A percentile compares a stretch with the other conserved stretches of the same genome.
phyloP scores from a whole-genome alignment of 2,329 filamentous ascomycete species.

The Botryotinia calthae region DNA sequence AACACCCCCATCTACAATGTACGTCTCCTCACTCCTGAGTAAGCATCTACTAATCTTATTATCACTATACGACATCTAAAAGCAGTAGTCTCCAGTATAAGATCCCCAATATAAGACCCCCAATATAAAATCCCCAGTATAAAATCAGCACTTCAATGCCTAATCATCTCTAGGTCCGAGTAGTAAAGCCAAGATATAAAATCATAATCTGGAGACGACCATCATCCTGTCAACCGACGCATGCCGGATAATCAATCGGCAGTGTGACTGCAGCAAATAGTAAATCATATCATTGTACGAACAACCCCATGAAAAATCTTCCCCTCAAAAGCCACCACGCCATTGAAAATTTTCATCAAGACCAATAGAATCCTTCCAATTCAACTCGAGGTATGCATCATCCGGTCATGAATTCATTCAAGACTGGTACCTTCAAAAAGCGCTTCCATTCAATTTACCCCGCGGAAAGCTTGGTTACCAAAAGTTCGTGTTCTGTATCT shows the following conservation, averaged over 20 bases:
- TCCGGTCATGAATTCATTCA: neutral
- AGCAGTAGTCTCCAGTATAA: neutral
- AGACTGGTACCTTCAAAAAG: neutral
- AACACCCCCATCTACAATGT: neutral
- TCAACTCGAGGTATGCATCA: neutral
- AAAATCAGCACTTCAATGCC: neutral
- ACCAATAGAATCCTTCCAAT: neutral
- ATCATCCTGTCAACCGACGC: neutral
- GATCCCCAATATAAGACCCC: too few species aligned
- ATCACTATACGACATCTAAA: neutral
- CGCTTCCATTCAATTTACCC: slow-evolving; percentile 3
- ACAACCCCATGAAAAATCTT: neutral
- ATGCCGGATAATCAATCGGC: neutral
- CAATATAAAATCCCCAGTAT: neutral
- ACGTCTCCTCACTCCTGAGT: neutral
- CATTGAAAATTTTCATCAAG: neutral
- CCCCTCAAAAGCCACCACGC: slow-evolving; percentile 8
- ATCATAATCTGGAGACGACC: neutral
- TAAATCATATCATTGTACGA: neutral
- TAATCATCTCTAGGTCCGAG: neutral
- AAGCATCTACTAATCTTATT: neutral
- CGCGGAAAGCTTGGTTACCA: slow-evolving; percentile 10
- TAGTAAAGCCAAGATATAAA: neutral
- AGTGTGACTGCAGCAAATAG: neutral
- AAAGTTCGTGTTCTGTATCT: slow-evolving; percentile 8